Base-by-base conservation (phyloP, 371 early-diverging fungal species). In the Sporodiniella umbellata region DNA sequence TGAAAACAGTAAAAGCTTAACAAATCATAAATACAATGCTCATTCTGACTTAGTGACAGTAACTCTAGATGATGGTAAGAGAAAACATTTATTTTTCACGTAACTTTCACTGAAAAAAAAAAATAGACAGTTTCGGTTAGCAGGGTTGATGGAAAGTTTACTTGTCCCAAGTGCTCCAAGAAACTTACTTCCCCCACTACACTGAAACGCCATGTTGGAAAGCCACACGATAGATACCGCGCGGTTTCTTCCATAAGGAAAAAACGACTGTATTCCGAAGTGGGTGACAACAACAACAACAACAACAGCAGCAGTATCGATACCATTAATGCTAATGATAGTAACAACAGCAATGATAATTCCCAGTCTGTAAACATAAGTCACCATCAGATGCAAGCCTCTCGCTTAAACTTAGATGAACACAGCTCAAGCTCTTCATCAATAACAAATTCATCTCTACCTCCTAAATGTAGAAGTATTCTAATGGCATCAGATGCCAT, bases 401-500 rank as follows among this genome's bases (percentile, higher is more conserved):
- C 42, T 42, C 33, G 26, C 22, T 42, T 51, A 10, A 3, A 51
- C 37, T 35, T 23, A 51, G 44, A 43, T 35, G 44, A 35, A 51
- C 24, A 12, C 37, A 26, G 26, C 37, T 44, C 52, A 25, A 51
- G 28, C 26, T 44, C 44, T 51, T 44, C 37, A 35, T 51, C 52
- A 51, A 24, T 23, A 44, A 18, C 44, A 44, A 51, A 33, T 35
- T 35, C 35, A 44, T 35, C 0, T 51, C 0, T 24, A 19, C 44
- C 42, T 51, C 22, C 31, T 33, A 30, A 40, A 21, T 26, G 12
- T 0, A 28, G 19, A 8, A 39, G 28, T 19, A 49, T 49, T 28
- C 40, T 48, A 40, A 39, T 39, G 49, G 49, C 49, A 48, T 48
- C 40, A 21, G 35, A 40, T 21, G 49, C 40, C 28, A 24, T 48